phyloP scores from a whole-genome alignment of 106 monocot species.

The Platanthera guangdongensis region DNA sequence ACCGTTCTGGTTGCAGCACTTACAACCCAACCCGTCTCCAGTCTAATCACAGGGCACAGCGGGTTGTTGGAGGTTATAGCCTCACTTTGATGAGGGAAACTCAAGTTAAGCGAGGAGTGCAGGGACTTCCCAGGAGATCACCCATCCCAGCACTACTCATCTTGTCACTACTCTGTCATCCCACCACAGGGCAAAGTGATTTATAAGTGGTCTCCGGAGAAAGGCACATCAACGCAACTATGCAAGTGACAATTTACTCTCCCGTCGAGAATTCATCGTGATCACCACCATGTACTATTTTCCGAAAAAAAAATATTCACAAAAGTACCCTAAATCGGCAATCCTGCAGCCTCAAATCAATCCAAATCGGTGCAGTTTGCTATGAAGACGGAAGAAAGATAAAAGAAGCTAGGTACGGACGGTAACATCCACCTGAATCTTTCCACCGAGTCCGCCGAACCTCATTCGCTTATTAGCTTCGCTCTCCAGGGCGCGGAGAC shows the following conservation, averaged over 20 bases:
- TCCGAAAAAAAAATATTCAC: neutral
- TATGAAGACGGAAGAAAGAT: neutral
- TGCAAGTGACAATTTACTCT: neutral
- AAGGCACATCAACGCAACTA: neutral
- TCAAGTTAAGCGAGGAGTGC: too few species aligned
- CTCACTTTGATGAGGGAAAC: too few species aligned
- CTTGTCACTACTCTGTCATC: too few species aligned
- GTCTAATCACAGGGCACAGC: too few species aligned
- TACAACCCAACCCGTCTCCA: too few species aligned
- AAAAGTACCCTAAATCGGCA: neutral
- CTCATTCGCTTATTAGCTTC: conserved; percentile 34
- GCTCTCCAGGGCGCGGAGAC: conserved; percentile 40
- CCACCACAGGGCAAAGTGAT: neutral
- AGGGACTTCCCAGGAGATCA: too few species aligned
- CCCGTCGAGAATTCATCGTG: neutral
- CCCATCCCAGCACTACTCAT: too few species aligned
- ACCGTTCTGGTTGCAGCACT: too few species aligned
- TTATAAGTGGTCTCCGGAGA: neutral
- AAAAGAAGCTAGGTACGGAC: neutral
- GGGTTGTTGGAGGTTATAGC: too few species aligned
- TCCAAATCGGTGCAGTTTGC: neutral
- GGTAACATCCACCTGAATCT: conserved; percentile 44
- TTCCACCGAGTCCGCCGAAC: conserved; percentile 79
- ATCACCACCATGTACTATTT: neutral
- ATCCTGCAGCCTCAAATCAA: neutral